phyloP scores from a whole-genome alignment of 2,329 filamentous ascomycete species.

The Orbilia ellipsospora region DNA sequence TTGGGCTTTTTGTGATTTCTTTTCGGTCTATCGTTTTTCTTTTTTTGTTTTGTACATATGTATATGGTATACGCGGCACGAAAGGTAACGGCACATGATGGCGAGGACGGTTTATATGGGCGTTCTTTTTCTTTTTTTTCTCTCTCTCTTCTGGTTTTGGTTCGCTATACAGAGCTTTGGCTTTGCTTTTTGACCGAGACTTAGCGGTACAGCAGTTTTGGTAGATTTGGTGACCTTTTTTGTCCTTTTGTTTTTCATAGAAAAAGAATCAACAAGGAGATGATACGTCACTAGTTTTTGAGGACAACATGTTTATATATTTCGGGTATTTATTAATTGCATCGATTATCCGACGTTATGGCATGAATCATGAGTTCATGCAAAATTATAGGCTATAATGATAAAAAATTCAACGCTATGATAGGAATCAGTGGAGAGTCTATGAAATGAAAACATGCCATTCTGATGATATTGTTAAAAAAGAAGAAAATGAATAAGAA shows the following conservation, averaged over 20 bases:
- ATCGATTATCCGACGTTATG: too few species aligned
- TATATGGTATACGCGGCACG: slow-evolving; percentile 35
- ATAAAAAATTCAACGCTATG: too few species aligned
- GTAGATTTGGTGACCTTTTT: not conserved
- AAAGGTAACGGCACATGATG: slow-evolving; percentile 16
- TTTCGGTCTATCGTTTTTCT: not conserved
- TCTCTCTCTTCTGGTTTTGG: not conserved
- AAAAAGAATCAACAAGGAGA: not conserved
- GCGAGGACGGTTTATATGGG: slow-evolving; percentile 24
- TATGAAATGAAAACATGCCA: too few species aligned
- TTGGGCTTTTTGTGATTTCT: not conserved
- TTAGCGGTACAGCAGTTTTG: not conserved
- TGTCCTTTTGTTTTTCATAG: too few species aligned
- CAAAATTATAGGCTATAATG: too few species aligned
- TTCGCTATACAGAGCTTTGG: slow-evolving; percentile 14
- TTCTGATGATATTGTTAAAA: too few species aligned
- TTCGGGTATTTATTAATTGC: too few species aligned
- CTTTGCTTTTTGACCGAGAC: not conserved
- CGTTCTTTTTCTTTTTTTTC: slow-evolving; percentile 8
- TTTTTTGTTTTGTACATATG: slow-evolving; percentile 32
- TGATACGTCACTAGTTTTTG: too few species aligned
- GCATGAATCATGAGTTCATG: too few species aligned
- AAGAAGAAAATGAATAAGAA: too few species aligned
- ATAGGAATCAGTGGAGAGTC: too few species aligned
- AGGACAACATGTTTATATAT: too few species aligned